Conservation (phyloP, 2,329 filamentous ascomycete genomes). For the Epichloe festucae region DNA sequence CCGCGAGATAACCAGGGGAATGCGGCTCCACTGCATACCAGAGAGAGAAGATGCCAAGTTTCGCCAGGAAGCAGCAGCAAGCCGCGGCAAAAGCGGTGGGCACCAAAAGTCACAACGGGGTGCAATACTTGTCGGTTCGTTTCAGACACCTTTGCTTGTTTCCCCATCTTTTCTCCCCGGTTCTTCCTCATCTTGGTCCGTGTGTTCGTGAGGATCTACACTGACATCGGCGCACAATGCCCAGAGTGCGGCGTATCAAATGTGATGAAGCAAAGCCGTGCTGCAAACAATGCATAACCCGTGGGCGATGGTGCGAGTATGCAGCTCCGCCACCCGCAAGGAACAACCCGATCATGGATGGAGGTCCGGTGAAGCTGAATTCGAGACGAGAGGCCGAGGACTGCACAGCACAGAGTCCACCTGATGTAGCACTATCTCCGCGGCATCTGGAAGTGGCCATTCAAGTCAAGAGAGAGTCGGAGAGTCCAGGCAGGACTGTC, state of each 20-base stretch:
- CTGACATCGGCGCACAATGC: neutral
- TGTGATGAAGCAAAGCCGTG: conserved; percentile 3
- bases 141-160: too few species aligned
- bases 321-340: neutral
- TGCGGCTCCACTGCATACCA: neutral
- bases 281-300: conserved; percentile 3
- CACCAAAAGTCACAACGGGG: conserved; percentile 3
- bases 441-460: neutral
- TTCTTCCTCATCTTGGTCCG: neutral
- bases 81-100: conserved; percentile 4
- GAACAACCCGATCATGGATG: neutral
- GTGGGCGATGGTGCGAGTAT: conserved; percentile 4
- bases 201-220: neutral
- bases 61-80: neutral
- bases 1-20: neutral
- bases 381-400: neutral
- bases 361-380: neutral
- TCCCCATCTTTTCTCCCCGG: too few species aligned
- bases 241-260: conserved; percentile 1
- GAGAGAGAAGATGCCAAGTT: neutral
- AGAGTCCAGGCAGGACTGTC: neutral
- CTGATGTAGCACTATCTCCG: neutral
- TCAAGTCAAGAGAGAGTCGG: neutral
- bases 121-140: conserved; percentile 6
- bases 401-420: neutral